phyloP scores from a whole-genome alignment of 192 early-diverging fungal genomes.

The Coemansia sp. region DNA sequence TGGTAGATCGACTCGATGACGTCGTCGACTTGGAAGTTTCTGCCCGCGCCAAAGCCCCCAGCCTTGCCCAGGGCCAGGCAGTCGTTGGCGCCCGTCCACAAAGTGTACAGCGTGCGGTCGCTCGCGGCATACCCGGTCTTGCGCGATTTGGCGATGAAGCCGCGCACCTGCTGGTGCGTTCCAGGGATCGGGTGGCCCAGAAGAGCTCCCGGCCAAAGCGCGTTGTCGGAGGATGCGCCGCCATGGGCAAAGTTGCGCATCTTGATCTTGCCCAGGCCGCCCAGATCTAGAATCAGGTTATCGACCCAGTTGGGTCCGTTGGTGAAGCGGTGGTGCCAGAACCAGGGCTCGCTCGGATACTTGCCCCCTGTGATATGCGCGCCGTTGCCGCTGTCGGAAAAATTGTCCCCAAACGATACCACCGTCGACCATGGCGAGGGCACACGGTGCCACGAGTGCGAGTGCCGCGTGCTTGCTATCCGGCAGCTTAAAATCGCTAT shows the following conservation, averaged over 20 bases:
- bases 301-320: slow-evolving; percentile 54
- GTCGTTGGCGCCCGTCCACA: slow-evolving; percentile 50
- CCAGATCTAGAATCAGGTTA: slow-evolving; percentile 43
- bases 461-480: slow-evolving; percentile 15
- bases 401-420: slow-evolving; percentile 46
- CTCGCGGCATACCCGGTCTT: slow-evolving; percentile 22
- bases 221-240: slow-evolving; percentile 37
- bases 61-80: slow-evolving; percentile 18
- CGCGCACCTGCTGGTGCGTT: slow-evolving; percentile 42
- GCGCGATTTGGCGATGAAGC: slow-evolving; percentile 46
- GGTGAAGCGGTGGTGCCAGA: slow-evolving; percentile 49
- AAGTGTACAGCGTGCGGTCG: slow-evolving; percentile 40
- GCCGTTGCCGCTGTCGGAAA: slow-evolving; percentile 45
- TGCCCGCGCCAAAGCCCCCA: not conserved
- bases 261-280: slow-evolving; percentile 39
- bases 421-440: slow-evolving; percentile 47
- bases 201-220: slow-evolving; percentile 19
- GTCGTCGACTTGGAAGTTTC: slow-evolving; percentile 8
- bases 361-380: slow-evolving; percentile 47
- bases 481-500: slow-evolving; percentile 41
- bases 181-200: slow-evolving; percentile 41
- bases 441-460: slow-evolving; percentile 19
- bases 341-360: slow-evolving; percentile 46
- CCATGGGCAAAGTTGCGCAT: slow-evolving; percentile 54
- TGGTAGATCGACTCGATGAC: slow-evolving; percentile 40